Percentiles rank a stretch among this genome's conserved stretches.
phyloP scores from a whole-genome alignment of 1,284 basidiomycete species.

The Sphaerobolus stellatus region DNA sequence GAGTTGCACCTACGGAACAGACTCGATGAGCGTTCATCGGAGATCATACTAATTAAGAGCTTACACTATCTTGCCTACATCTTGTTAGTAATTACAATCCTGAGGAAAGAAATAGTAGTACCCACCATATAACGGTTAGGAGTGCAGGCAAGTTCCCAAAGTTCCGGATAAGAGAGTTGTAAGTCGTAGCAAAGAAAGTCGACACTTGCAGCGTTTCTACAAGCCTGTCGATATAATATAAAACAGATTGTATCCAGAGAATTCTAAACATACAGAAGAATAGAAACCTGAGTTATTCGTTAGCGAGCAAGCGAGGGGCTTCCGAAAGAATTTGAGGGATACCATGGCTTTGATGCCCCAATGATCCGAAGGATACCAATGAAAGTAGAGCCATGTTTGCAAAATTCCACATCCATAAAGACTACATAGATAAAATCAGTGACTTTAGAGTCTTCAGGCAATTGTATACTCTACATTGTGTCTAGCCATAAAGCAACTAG shows the following conservation, averaged over 20 bases:
- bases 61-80: background rate
- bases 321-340: background rate
- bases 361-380: background rate
- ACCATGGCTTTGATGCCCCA: background rate
- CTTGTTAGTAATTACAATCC: background rate
- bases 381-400: slow-evolving; percentile 1
- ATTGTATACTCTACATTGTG: background rate
- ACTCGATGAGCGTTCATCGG: background rate
- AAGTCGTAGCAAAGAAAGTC: background rate
- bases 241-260: background rate
- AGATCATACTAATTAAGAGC: background rate
- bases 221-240: background rate
- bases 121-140: background rate
- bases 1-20: background rate
- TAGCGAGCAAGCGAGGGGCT: background rate
- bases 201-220: background rate
- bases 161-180: background rate
- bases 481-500: background rate
- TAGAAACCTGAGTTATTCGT: background rate
- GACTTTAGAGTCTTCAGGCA: background rate
- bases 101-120: background rate
- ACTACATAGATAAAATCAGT: background rate
- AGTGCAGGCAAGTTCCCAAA: background rate
- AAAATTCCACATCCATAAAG: background rate
- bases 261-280: background rate